Evolutionary conservation across 805 yeast species (phyloP).

Genomic region (Scheffersomyces coipomensis): DNA sequence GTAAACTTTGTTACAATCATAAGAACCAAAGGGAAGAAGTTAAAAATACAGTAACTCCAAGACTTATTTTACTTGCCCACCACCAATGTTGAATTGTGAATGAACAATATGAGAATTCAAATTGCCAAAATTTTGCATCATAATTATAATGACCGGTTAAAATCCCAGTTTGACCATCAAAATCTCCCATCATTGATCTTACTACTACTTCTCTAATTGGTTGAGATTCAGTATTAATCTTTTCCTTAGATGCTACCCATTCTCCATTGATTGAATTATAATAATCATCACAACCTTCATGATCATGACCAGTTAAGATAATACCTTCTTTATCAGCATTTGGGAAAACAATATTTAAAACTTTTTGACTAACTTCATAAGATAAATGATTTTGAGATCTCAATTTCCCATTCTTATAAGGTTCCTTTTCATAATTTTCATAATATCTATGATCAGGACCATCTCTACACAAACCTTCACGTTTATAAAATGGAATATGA

Average conservation of each 20-base stretch:
- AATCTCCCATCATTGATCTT: conserved; percentile 95
- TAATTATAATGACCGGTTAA: conserved; percentile 68
- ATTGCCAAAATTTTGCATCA: conserved; percentile 51
- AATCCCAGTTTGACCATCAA: conserved; percentile 83
- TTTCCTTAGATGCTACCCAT: conserved; percentile 60
- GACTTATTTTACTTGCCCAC: conserved; percentile 79
- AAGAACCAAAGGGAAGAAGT: conserved; percentile 17
- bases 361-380: conserved; percentile 60
- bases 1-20: too few relatives aligned
- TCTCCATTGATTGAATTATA: conserved; percentile 46
- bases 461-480: conserved; percentile 80
- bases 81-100: conserved; percentile 88
- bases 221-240: conserved; percentile 16
- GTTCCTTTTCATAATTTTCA: conserved; percentile 54
- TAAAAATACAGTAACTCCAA: conserved; percentile 29
- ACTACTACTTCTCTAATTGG: conserved; percentile 78
- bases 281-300: conserved; percentile 82
- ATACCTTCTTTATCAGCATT: conserved; percentile 66
- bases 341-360: conserved; percentile 71
- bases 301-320: conserved; percentile 93
- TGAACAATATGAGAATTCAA: conserved; percentile 71
- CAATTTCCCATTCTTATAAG: conserved; percentile 66
- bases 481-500: conserved; percentile 87
- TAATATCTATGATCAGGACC: conserved; percentile 63
- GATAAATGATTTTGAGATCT: conserved; percentile 86